A percentile compares a stretch with the other conserved stretches of the same genome.
Evolutionary conservation across 495 filamentous ascomycete genomes (phyloP).

Genomic region (Entonaema liquescens): DNA sequence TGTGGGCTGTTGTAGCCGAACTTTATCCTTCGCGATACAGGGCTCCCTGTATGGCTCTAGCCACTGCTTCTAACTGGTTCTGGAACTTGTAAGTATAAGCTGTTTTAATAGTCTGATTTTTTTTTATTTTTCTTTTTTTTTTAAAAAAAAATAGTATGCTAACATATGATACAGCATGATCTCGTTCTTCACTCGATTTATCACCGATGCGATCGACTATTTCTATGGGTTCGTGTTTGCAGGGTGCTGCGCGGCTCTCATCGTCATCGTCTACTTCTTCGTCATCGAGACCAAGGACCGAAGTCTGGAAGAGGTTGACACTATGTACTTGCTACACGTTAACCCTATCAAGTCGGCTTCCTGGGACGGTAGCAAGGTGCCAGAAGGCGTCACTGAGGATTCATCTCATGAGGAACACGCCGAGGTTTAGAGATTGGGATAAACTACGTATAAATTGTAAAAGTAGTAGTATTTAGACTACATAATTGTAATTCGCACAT

Average conservation of each 20-base stretch:
- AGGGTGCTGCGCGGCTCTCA: slow-evolving; percentile 71
- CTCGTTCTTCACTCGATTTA: slow-evolving; percentile 83
- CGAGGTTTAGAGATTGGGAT: slow-evolving; percentile 6
- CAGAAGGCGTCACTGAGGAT: slow-evolving; percentile 23
- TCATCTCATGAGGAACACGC: slow-evolving; percentile 31
- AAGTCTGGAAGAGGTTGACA: slow-evolving; percentile 71
- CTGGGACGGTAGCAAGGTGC: slow-evolving; percentile 53
- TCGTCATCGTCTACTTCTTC: slow-evolving; percentile 83
- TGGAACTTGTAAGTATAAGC: slow-evolving; percentile 79
- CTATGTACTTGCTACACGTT: slow-evolving; percentile 80
- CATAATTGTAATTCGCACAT: slow-evolving; percentile 16
- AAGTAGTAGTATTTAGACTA: neutral
- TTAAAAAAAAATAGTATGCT: slow-evolving; percentile 61
- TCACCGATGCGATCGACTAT: slow-evolving; percentile 77
- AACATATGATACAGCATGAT: slow-evolving; percentile 54
- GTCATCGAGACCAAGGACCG: slow-evolving; percentile 66
- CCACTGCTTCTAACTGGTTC: slow-evolving; percentile 85
- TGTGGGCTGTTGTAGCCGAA: slow-evolving; percentile 83
- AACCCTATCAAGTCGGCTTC: slow-evolving; percentile 70
- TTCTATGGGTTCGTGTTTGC: slow-evolving; percentile 87
- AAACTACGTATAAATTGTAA: slow-evolving; percentile 22
- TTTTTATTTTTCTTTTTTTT: too few relatives aligned
- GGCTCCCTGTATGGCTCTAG: slow-evolving; percentile 76
- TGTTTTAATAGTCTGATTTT: slow-evolving; percentile 62
- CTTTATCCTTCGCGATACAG: slow-evolving; percentile 83